A percentile compares a stretch with the other conserved stretches of the same genome.
Conservation (phyloP, 208 protist genomes). For the Endotrypanum monterogeii region DNA sequence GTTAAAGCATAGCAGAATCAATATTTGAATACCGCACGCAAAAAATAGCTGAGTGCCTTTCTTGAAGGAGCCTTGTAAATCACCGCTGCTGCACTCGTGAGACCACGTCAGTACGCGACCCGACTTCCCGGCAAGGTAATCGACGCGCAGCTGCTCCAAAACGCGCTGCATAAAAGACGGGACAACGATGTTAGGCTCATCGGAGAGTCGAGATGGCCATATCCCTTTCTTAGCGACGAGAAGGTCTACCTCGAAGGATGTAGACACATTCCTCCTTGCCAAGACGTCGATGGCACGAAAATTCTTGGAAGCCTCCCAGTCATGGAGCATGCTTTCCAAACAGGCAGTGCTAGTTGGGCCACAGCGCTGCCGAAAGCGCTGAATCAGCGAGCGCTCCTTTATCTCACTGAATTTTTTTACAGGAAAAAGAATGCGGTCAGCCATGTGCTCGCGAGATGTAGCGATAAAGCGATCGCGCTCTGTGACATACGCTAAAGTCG, state of each 20-base stretch:
- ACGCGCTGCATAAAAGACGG: conserved; percentile 44
- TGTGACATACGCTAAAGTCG: conserved; percentile 66
- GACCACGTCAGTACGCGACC: conserved; percentile 78
- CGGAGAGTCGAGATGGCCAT: conserved; percentile 60
- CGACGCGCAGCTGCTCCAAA: conserved; percentile 51
- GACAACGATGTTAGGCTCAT: conserved; percentile 33
- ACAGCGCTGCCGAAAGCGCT: conserved; percentile 65
- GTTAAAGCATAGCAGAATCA: conserved; percentile 84
- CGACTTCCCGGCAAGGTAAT: conserved; percentile 67
- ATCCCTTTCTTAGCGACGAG: conserved; percentile 83
- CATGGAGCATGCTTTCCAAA: conserved; percentile 88
- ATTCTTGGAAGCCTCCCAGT: conserved; percentile 56
- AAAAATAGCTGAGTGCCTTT: conserved; percentile 51
- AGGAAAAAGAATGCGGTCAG: conserved; percentile 78
- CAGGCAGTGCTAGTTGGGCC: conserved; percentile 75
- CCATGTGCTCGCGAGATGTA: conserved; percentile 74
- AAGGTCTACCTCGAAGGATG: conserved; percentile 51
- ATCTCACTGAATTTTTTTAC: conserved; percentile 56
- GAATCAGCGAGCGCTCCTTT: conserved; percentile 68
- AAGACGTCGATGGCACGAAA: conserved; percentile 57
- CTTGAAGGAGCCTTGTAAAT: conserved; percentile 54
- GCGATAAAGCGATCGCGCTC: conserved; percentile 81
- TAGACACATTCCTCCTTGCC: conserved; percentile 20
- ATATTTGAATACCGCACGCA: conserved; percentile 69
- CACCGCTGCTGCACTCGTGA: conserved; percentile 76